phyloP scores from a whole-genome alignment of 768 basidiomycete genomes.

The Trametes coccinea region DNA sequence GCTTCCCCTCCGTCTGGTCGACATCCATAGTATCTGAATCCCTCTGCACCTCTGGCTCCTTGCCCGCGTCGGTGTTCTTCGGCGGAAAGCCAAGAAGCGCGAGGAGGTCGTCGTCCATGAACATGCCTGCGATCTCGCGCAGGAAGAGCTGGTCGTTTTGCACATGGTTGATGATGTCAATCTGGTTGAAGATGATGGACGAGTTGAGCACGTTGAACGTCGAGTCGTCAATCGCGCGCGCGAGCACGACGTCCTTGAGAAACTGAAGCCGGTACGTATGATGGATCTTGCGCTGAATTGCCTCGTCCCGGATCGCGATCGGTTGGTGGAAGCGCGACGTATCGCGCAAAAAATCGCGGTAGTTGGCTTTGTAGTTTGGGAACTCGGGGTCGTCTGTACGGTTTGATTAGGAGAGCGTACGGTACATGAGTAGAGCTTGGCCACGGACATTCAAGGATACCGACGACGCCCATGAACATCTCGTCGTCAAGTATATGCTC shows the following conservation, averaged over 20 bases:
- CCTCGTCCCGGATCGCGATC: slow-evolving; percentile 73
- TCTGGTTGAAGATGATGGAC: slow-evolving; percentile 98
- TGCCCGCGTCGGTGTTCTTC: slow-evolving; percentile 18
- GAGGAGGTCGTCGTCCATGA: slow-evolving; percentile 68
- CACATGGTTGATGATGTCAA: slow-evolving; percentile 92
- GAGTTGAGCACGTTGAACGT: slow-evolving; percentile 97
- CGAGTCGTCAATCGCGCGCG: slow-evolving; percentile 90
- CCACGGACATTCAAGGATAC: slow-evolving; percentile 92
- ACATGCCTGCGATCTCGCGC: slow-evolving; percentile 72
- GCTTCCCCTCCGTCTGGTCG: slow-evolving; percentile 37
- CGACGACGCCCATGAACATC: slow-evolving; percentile 88
- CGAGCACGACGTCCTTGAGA: slow-evolving; percentile 97
- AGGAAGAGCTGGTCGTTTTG: slow-evolving; percentile 78
- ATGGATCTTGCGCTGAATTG: slow-evolving; percentile 86
- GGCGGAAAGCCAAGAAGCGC: slow-evolving; percentile 21
- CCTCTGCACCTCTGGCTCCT: slow-evolving; percentile 29
- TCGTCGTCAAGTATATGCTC: slow-evolving; percentile 95
- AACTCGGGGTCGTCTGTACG: slow-evolving; percentile 92
- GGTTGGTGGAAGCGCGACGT: slow-evolving; percentile 89
- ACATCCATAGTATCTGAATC: slow-evolving; percentile 34
- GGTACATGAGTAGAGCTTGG: slow-evolving; percentile 6
- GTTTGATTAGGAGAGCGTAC: slow-evolving; percentile 20
- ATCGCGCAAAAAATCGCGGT: slow-evolving; percentile 87
- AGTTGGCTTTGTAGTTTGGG: slow-evolving; percentile 94
- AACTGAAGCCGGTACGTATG: slow-evolving; percentile 97